Percentiles rank a stretch among this genome's conserved stretches.
phyloP scores from a whole-genome alignment of 805 yeast genomes.

The Metschnikowia matae region DNA sequence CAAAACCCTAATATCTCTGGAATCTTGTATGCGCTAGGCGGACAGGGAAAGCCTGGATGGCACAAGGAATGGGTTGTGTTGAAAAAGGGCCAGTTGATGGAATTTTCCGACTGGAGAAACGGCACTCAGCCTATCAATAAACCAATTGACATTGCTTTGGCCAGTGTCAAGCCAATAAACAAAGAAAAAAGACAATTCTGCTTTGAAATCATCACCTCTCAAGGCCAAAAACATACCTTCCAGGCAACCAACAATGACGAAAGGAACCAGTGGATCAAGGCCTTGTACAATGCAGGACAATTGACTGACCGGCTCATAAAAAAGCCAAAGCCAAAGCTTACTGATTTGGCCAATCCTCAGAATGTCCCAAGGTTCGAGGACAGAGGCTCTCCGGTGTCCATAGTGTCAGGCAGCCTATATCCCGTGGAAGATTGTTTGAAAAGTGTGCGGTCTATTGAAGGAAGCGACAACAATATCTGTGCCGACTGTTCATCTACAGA shows the following conservation, averaged over 20 bases:
- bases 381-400: slow-evolving; percentile 31
- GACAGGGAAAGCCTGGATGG: slow-evolving; percentile 69
- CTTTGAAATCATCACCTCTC: slow-evolving; percentile 72
- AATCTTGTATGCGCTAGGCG: slow-evolving; percentile 53
- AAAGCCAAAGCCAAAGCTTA: slow-evolving; percentile 7
- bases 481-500: slow-evolving; percentile 71
- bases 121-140: slow-evolving; percentile 57
- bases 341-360: slow-evolving; percentile 18
- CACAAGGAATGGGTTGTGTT: slow-evolving; percentile 85
- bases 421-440: slow-evolving; percentile 25
- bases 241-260: slow-evolving; percentile 73
- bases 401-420: slow-evolving; percentile 21
- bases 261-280: slow-evolving; percentile 61
- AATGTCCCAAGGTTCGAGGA: slow-evolving; percentile 8
- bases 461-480: slow-evolving; percentile 59
- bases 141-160: slow-evolving; percentile 68
- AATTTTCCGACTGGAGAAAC: slow-evolving; percentile 77
- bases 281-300: slow-evolving; percentile 56
- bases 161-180: slow-evolving; percentile 51
- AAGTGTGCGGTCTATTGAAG: slow-evolving; percentile 37
- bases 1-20: slow-evolving; percentile 40
- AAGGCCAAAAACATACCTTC: slow-evolving; percentile 60
- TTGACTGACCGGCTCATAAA: slow-evolving; percentile 22
- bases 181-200: slow-evolving; percentile 52
- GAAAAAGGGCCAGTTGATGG: slow-evolving; percentile 61